Evolutionary conservation across 257 asterid species (phyloP).

Genomic region (Gynochthodes officinalis): DNA sequence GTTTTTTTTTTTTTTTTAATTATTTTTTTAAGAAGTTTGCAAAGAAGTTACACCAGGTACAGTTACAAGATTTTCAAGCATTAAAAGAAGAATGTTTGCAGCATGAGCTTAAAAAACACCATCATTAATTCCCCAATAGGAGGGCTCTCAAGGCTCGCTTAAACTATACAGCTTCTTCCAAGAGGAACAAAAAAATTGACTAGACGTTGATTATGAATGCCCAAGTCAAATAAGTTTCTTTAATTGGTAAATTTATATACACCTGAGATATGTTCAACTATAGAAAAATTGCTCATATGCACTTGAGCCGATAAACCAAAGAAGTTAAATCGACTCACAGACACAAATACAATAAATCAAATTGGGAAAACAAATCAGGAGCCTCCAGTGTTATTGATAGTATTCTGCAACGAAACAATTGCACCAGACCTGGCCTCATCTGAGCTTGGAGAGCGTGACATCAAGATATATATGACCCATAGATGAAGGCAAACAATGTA

Average conservation of each 20-base stretch:
- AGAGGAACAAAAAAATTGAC: background rate
- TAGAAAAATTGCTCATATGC: background rate
- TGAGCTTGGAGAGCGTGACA: conserved; percentile 58
- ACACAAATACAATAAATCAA: background rate
- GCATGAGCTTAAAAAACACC: no score
- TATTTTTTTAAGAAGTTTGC: no score
- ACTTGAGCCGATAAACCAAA: background rate
- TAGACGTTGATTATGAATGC: background rate
- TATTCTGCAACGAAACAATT: conserved; percentile 72
- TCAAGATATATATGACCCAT: conserved; percentile 77
- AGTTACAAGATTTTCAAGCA: no score
- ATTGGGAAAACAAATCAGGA: conserved; percentile 25
- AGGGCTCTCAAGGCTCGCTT: no score
- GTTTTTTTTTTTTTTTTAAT: no score
- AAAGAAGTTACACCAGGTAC: no score
- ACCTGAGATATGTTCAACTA: background rate
- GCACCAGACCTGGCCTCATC: conserved; percentile 47
- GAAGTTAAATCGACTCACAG: background rate
- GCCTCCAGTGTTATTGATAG: conserved; percentile 72
- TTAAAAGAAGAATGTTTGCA: no score
- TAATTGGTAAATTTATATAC: conserved; percentile 20
- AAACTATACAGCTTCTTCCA: no score
- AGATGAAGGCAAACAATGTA: conserved; percentile 80
- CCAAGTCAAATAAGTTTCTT: background rate
- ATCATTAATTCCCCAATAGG: no score